Evolutionary conservation across 2,329 filamentous ascomycete species (phyloP), one percentile per base, ranked within the genome.

Genomic region (Diaporthe velutina): DNA sequence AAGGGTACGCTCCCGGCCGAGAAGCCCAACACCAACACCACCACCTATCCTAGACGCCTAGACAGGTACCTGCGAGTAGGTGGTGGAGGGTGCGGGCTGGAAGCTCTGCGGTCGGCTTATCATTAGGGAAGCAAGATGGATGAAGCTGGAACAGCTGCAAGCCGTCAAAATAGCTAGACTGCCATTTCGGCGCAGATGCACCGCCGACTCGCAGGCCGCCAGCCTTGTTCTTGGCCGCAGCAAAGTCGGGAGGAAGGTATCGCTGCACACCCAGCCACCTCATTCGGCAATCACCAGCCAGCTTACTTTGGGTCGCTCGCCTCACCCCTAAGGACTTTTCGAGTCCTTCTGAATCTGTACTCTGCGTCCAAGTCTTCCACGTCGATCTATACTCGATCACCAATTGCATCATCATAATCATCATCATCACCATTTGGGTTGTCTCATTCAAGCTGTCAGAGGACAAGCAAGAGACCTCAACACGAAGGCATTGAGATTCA

Each of bases 201-300:
- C 33, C 17, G 33, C 38, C 19, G 38, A 60, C 6, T 70, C 33
- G 3, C 42, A 19, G 17, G 7, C 50, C 28, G n/a, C 40, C 64
- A 66, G 40, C 30, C 42, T n/a, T 45, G 45, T 30, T 33, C 55
- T 70, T 75, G 74, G 70, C 64, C 28, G n/a, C n/a, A n/a, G n/a
- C 35, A 38, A 64, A n/a, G 28, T 74, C 33, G 55, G 22, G 61
- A 40, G 33, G 70, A 52, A 22, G 48, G 22, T 60, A 64, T 64
- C 57, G 57, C 57, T 64, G 54, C 70, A 22, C 30, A 72, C 55
- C 74, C 74, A 76, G 74, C 74, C 74, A 76, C 74, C 74, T 64
- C 61, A 76, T 76, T 76, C 74, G 68, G 52, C 67, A 30, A 33
- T 42, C 19, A 57, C 66, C 73, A 68, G 57, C 64, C 73, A 76